Percentiles rank a stretch among this genome's conserved stretches.
These are phyloP conservation scores for Pichia sp. DNA, from an alignment of 1,139 yeast species.

Conservation along the genomic window DNA sequence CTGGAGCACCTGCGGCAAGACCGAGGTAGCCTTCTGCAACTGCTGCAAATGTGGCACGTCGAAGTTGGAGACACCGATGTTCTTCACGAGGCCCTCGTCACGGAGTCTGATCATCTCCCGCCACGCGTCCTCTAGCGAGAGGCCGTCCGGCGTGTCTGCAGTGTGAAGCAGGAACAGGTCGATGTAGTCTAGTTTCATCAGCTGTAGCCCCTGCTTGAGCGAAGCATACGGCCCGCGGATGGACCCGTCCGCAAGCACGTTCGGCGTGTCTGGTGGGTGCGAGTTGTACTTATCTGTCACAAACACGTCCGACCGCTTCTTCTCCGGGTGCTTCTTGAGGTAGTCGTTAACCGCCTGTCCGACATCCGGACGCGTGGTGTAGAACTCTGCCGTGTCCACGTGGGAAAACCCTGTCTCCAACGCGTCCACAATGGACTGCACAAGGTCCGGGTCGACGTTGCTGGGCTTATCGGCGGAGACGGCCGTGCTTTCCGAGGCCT, in stretches of 20 bases:
- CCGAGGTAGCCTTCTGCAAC: slow-evolving; percentile 40
- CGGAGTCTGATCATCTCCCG: slow-evolving; percentile 42
- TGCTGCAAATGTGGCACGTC: slow-evolving; percentile 46
- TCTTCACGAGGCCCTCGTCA: slow-evolving; percentile 47
- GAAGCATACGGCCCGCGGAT: slow-evolving; percentile 45
- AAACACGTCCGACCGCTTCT: slow-evolving; percentile 47
- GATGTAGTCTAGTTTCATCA: slow-evolving; percentile 52
- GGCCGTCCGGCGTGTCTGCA: slow-evolving; percentile 41
- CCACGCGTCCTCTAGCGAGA: slow-evolving; percentile 53
- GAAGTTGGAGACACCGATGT: slow-evolving; percentile 66
- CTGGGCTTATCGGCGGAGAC: slow-evolving; percentile 26
- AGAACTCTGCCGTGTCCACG: slow-evolving; percentile 57
- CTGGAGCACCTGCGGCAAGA: slow-evolving; percentile 62
- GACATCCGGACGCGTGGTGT: slow-evolving; percentile 54
- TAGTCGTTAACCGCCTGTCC: slow-evolving; percentile 40
- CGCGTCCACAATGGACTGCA: slow-evolving; percentile 41
- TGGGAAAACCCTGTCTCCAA: slow-evolving; percentile 45
- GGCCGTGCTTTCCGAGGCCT: slow-evolving; percentile 29
- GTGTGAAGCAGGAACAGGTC: slow-evolving; percentile 68
- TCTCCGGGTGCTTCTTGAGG: slow-evolving; percentile 31
- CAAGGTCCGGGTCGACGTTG: slow-evolving; percentile 35
- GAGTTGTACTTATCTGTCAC: slow-evolving; percentile 51
- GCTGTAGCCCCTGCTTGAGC: slow-evolving; percentile 45
- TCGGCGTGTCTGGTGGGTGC: slow-evolving; percentile 8
- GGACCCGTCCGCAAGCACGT: slow-evolving; percentile 26